Base-by-base conservation (phyloP, 176 grass and related monocot species). In the Oryza coarctata region DNA sequence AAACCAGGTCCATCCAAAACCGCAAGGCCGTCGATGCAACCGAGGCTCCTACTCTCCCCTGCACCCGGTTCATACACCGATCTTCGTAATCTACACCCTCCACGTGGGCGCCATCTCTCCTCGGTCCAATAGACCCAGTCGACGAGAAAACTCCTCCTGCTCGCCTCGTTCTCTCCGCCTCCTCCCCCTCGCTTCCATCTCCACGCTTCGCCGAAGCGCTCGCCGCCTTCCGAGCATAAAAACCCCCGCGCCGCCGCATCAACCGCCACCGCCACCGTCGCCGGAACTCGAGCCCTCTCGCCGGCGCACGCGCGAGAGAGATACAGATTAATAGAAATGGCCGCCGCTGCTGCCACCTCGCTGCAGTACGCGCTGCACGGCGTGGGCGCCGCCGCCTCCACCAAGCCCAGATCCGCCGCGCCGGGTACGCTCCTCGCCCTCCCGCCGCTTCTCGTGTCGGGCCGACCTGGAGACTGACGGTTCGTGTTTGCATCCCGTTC, bases 151-250 rank as follows among this genome's bases (percentile, higher is more conserved):
- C 0, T 1, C 65, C 18, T 3, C 11, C 8, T 18, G 20, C 3
- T 74, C 74, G 9, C 76, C 70, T 79, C 80, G 86, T 72, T 33
- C 68, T 61, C 70, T 88, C 76, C 87, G 87, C 76, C 81, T 1
- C 43, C 55, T 2, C 41, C 32, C 18, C 80, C 86, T 85, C 67
- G 65, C 50, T 71, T 73, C 75, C 77, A 32, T 69, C 69, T 65
- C 68, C 30, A 1, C 12, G 7, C 80, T 20, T 41, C 60, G 68
- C 60, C 40, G 47, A 63, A 33, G 64, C 60, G 10, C 17, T 29
- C 64, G 25, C 2, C 65, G 14, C 77, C 6, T 1, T 8, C 14
- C 9, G 12, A 4, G 18, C 68, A 75, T 87, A 81, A 75, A 86
- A 5, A 10, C 35, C 9, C 35, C n/a, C 68, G 55, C 68, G n/a